phyloP scores from a whole-genome alignment of 768 basidiomycete species.

The Leccinum barrowsii region DNA sequence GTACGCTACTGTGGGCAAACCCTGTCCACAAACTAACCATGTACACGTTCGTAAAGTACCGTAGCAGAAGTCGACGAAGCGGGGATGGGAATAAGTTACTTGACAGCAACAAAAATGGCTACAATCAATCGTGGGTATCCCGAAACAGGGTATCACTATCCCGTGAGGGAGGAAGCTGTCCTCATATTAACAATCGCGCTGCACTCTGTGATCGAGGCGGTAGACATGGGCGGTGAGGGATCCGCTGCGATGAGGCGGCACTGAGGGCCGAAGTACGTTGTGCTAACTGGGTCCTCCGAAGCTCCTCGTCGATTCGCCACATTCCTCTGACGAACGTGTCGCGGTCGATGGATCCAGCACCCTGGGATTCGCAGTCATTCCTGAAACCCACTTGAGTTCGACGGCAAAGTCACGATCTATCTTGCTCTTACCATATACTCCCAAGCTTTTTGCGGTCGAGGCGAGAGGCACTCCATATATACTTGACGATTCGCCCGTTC shows the following conservation, averaged over 20 bases:
- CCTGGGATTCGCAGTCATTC: slow-evolving; percentile 63
- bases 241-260: slow-evolving; percentile 33
- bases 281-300: slow-evolving; percentile 54
- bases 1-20: background rate
- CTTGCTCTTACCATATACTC: slow-evolving; percentile 61
- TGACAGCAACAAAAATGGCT: background rate
- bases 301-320: slow-evolving; percentile 86
- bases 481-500: slow-evolving; percentile 51
- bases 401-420: background rate
- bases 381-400: slow-evolving; percentile 34
- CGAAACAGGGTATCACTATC: slow-evolving; percentile 14
- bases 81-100: slow-evolving; percentile 15
- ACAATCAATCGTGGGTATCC: slow-evolving; percentile 15
- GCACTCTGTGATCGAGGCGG: slow-evolving; percentile 16
- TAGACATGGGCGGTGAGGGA: slow-evolving; percentile 30
- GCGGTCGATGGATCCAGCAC: slow-evolving; percentile 55
- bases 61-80: background rate
- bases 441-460: slow-evolving; percentile 50
- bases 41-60: slow-evolving; percentile 1
- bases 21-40: background rate
- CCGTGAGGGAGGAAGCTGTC: background rate
- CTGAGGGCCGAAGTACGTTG: slow-evolving; percentile 30
- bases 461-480: slow-evolving; percentile 62
- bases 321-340: slow-evolving; percentile 73
- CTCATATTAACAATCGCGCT: slow-evolving; percentile 12